Percentiles rank a stretch among this genome's conserved stretches.
phyloP scores from a whole-genome alignment of 164 flowering plant species.

The Piper longum region DNA sequence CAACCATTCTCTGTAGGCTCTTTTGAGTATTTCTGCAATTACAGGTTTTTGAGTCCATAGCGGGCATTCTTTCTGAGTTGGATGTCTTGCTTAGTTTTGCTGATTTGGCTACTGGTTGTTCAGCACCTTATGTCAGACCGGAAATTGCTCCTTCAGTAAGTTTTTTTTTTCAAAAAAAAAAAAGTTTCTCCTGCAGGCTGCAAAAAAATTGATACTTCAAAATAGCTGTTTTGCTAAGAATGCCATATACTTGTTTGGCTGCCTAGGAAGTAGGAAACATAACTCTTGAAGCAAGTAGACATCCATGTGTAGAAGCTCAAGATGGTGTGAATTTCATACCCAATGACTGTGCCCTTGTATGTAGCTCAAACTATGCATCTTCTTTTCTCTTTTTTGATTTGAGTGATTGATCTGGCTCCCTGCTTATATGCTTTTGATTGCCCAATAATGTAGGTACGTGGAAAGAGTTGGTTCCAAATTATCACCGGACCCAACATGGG shows the following conservation, averaged over 20 bases:
- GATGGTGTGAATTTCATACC: constrained; percentile 98
- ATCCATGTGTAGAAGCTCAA: constrained; percentile 99
- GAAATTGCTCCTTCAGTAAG: constrained; percentile 66
- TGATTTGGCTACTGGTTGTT: constrained; percentile 77
- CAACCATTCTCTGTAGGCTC: not conserved
- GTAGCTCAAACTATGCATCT: constrained; percentile 14
- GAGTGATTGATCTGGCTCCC: not conserved
- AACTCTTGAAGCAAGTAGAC: constrained; percentile 79
- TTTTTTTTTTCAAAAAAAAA: constrained; percentile 2
- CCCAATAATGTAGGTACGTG: constrained; percentile 43
- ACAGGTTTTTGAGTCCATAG: constrained; percentile 77
- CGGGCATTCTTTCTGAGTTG: constrained; percentile 71
- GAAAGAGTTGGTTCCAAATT: constrained; percentile 94
- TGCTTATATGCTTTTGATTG: not conserved
- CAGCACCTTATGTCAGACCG: constrained; percentile 82
- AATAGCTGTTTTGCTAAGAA: not conserved
- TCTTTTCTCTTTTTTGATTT: not conserved
- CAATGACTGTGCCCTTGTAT: constrained; percentile 86
- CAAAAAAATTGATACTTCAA: not conserved
- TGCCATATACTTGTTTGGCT: constrained; percentile 2
- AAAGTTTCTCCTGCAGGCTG: not conserved
- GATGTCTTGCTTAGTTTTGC: constrained; percentile 98
- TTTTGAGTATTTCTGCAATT: constrained; percentile 10
- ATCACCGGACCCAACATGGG: constrained; percentile 99
- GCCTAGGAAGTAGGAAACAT: constrained; percentile 79